Base-by-base conservation (phyloP, 768 basidiomycete species). In the Strobilomyces confusus region DNA sequence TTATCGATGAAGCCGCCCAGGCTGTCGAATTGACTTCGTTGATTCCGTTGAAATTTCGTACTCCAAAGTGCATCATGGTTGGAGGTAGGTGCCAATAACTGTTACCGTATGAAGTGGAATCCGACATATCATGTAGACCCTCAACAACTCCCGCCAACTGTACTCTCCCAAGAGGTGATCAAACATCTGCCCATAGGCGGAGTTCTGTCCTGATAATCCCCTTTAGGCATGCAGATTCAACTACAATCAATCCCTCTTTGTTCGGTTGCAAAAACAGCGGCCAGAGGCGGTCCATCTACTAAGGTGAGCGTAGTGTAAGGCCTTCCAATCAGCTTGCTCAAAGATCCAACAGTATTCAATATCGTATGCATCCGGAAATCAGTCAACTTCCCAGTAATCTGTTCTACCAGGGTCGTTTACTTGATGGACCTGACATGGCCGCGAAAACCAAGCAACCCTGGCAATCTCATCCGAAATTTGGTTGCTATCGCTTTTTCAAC, bases 331-430 rank as follows among this genome's bases (percentile, higher is more conserved):
- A 54, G 38, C 12, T 6, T 14, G 9, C 46, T 22, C 29, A 56
- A 48, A 26, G 45, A 22, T 41, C 22, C 55, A 33, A 54, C 54
- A 98, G 95, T 61, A 98, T 99, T 38, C 97, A 99, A 73, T 99
- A 99, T 67, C 95, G 97, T 59, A 99, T 99, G 97, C 95, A 99
- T 66, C 95, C 95, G 2, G 86, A 91, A 48, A 98, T 98, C 65
- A 95, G 93, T 57, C 76, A 76, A 47, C 79, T 99, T 17, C 97
- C 97, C 0, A 97, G 94, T 54, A 78, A 77, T 43, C 71, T 93
- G 2, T 99, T 99, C 72, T 99, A 99, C 66, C 73, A 84, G 49
- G 83, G 84, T 8, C 77, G 80, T 33, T 74, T 99, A 11, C 73
- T 80, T 41, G 92, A 99, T 67, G 97, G 97, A 1, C 93, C 92